Percentiles rank a stretch among this genome's conserved stretches.
phyloP scores from a whole-genome alignment of 2,329 filamentous ascomycete genomes.

The Chaetomium globosum region DNA sequence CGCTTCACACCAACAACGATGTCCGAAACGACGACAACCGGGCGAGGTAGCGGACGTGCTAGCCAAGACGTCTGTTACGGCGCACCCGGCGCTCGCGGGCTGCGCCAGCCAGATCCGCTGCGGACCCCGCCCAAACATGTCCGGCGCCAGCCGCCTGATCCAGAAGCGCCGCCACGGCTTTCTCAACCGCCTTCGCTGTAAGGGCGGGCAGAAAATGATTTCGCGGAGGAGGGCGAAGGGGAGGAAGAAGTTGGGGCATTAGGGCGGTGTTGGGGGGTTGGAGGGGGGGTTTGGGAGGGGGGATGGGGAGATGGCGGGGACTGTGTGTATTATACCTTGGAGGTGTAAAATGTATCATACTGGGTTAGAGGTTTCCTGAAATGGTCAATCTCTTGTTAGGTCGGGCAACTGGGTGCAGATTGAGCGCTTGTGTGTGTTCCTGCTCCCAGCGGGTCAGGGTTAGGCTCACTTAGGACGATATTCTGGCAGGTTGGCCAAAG shows the following conservation, averaged over 20 bases:
- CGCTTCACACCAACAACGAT: constrained; percentile 38
- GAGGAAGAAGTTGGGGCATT: constrained; percentile 49
- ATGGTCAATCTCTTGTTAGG: neutral
- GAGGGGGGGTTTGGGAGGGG: neutral
- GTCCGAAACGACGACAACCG: constrained; percentile 31
- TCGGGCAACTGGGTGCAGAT: neutral
- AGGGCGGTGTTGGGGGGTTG: constrained; percentile 16
- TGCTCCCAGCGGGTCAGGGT: neutral
- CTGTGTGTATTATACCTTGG: constrained; percentile 1
- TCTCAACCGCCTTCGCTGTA: constrained; percentile 53
- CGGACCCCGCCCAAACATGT: constrained; percentile 62
- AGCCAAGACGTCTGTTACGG: constrained; percentile 50
- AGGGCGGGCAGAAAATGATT: constrained; percentile 57
- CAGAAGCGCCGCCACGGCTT: constrained; percentile 64
- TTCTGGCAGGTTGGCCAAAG: neutral
- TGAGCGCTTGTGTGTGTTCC: neutral
- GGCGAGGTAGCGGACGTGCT: constrained; percentile 49
- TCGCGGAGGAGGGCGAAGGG: constrained; percentile 57
- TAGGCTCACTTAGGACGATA: too few relatives aligned
- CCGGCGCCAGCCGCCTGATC: constrained; percentile 55
- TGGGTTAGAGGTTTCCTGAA: neutral
- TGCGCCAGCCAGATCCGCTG: constrained; percentile 55
- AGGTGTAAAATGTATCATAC: neutral
- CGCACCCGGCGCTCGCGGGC: constrained; percentile 55
- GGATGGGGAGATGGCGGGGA: neutral